Conservation (phyloP, 352 stramenopile genomes). For the Globisporangium irregulare region DNA sequence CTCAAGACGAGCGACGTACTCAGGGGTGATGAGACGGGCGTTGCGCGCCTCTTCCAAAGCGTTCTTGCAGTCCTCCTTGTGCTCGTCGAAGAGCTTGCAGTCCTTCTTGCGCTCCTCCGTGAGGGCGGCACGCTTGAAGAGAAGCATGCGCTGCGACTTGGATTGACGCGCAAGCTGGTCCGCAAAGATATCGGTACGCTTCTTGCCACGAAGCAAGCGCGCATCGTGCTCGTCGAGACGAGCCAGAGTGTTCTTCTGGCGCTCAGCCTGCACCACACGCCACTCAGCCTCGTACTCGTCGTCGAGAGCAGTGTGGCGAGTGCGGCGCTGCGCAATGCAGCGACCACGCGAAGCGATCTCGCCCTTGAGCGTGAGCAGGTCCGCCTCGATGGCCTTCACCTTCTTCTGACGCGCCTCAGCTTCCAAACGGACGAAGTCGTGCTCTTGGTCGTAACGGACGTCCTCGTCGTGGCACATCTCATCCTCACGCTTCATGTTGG, state of each 20-base stretch:
- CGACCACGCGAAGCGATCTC: conserved; percentile 71
- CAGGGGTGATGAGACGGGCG: conserved; percentile 69
- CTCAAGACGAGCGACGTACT: conserved; percentile 82
- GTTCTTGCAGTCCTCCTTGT: conserved; percentile 82
- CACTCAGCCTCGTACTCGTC: conserved; percentile 86
- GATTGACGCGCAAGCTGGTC: conserved; percentile 78
- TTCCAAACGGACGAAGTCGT: conserved; percentile 78
- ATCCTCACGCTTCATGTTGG: conserved; percentile 89
- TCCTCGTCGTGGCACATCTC: conserved; percentile 87
- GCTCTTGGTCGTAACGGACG: conserved; percentile 79
- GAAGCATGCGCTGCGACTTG: conserved; percentile 82
- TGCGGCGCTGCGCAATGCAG: conserved; percentile 71
- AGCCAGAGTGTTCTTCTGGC: conserved; percentile 55
- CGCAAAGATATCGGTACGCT: conserved; percentile 78
- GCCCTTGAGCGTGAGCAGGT: conserved; percentile 73
- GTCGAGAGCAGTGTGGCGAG: conserved; percentile 70
- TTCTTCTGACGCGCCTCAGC: conserved; percentile 79
- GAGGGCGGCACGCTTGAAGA: conserved; percentile 84
- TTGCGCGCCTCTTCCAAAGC: conserved; percentile 71
- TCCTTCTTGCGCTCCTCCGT: conserved; percentile 84
- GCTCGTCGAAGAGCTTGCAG: conserved; percentile 76
- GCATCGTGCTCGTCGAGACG: conserved; percentile 67
- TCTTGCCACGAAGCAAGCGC: conserved; percentile 75
- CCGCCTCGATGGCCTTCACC: conserved; percentile 76
- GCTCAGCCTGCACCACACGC: conserved; percentile 65